Evolutionary conservation across 1,284 basidiomycete genomes (phyloP).

Genomic region (Meira miltonrushii): DNA sequence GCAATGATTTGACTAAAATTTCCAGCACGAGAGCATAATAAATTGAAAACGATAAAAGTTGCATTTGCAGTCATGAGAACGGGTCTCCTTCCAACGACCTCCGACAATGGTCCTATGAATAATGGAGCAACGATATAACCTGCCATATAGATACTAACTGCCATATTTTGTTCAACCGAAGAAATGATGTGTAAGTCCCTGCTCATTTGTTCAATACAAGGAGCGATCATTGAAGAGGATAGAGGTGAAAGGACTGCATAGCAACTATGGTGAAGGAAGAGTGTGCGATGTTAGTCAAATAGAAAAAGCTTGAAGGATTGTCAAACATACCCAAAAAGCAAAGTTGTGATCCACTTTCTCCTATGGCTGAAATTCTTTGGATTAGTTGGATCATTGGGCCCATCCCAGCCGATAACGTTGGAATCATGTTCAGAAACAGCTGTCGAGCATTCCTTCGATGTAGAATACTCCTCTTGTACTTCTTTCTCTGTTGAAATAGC

Average conservation of each 20-base stretch:
- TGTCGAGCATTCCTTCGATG: too few relatives aligned
- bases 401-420: constrained; percentile 42
- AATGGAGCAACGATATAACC: constrained; percentile 40
- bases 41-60: constrained; percentile 54
- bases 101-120: constrained; percentile 63
- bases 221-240: constrained; percentile 35
- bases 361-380: constrained; percentile 18
- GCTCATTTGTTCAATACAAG: constrained; percentile 25
- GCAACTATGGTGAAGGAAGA: constrained; percentile 17
- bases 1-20: constrained; percentile 57
- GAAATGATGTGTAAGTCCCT: constrained; percentile 53
- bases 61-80: constrained; percentile 65
- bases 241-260: constrained; percentile 31
- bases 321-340: constrained; percentile 20
- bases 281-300: too few relatives aligned
- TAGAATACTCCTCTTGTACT: too few relatives aligned
- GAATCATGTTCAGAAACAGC: background rate
- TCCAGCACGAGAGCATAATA: constrained; percentile 48
- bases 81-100: constrained; percentile 60
- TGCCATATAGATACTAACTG: constrained; percentile 61
- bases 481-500: too few relatives aligned
- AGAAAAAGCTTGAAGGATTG: too few relatives aligned
- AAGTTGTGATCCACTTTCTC: constrained; percentile 31
- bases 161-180: constrained; percentile 65
- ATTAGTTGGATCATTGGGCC: constrained; percentile 25